Base-by-base conservation (phyloP, 2,329 filamentous ascomycete genomes). In the Onygenales sp. region DNA sequence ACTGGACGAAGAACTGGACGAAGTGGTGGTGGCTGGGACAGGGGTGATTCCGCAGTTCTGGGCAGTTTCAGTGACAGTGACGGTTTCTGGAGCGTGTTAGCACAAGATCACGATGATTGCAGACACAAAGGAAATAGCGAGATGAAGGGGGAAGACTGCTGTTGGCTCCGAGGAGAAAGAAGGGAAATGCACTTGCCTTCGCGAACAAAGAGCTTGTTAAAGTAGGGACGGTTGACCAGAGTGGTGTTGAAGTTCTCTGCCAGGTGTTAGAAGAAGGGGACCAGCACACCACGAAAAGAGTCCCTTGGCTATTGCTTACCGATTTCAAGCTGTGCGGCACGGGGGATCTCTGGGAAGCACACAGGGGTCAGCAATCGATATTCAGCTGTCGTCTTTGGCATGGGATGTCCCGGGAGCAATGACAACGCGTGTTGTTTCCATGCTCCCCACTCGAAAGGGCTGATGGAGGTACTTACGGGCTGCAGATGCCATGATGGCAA, bases 401-500 rank as follows among this genome's bases (percentile, higher is more conserved):
- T 21, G n/a, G 13, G 3, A 1, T 36, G 17, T 17, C 17, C 17
- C 17, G 17, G 17, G 17, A 17, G 17, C 17, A 2, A 17, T 17
- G 17, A 17, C 17, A 17, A 17, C 17, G 17, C 17, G 17, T 17
- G 17, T 17, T 17, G 17, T 17, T 17, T 17, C 17, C 7, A 42
- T 33, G 6, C 32, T 9, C 42, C 31, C 14, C 10, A 11, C 6
- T 8, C 13, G 21, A 39, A 6, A 10, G 36, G 10, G 36, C 9
- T 21, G 34, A 7, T n/a, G 27, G 31, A 43, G 10, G 36, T 2
- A 57, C 61, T 62, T 59, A 66, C 64, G 57, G 14, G 44, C 40
- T 45, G 55, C 52, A 39, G 54, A 32, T 32, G 54, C 54, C 8
- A 59, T 52, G 52, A 52, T 43, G 36, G 56, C 56, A 45, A 64